Percentiles rank a stretch among this genome's conserved stretches.
phyloP scores from a whole-genome alignment of 2,329 filamentous ascomycete genomes.

The Triangularia setosa region DNA sequence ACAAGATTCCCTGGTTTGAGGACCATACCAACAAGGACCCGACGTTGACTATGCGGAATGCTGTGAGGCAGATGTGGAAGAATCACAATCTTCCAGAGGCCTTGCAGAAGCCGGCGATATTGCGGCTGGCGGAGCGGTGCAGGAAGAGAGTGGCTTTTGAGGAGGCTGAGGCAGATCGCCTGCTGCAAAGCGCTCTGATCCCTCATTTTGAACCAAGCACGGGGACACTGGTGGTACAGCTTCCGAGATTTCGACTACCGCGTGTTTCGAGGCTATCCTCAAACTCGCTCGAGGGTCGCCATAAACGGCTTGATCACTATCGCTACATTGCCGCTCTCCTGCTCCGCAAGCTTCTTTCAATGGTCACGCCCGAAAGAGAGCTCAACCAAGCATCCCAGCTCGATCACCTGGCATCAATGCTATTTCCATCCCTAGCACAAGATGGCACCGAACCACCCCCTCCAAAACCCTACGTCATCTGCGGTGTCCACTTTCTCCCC shows the following conservation, averaged over 20 bases:
- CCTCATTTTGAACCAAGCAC: conserved; percentile 44
- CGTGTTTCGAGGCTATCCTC: conserved; percentile 19
- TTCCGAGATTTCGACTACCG: conserved; percentile 36
- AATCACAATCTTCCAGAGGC: conserved; percentile 63
- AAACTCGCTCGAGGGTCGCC: conserved; percentile 22
- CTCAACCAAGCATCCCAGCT: conserved; percentile 42
- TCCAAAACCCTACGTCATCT: conserved; percentile 41
- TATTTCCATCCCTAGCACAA: conserved; percentile 45
- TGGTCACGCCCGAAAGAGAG: conserved; percentile 48
- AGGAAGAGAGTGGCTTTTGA: conserved; percentile 40
- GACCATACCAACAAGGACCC: conserved; percentile 78
- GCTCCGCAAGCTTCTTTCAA: conserved; percentile 45
- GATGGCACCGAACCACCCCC: conserved; percentile 14
- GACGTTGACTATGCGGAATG: conserved; percentile 75
- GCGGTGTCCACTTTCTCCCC: conserved; percentile 45
- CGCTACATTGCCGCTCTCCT: conserved; percentile 44
- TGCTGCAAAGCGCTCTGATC: conserved; percentile 47
- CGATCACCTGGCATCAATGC: conserved; percentile 41
- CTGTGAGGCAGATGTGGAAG: conserved; percentile 64
- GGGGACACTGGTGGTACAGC: conserved; percentile 45
- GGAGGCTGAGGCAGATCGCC: conserved; percentile 49
- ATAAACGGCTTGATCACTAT: conserved; percentile 34
- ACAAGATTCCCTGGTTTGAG: conserved; percentile 71
- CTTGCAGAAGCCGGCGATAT: conserved; percentile 60
- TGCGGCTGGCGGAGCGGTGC: conserved; percentile 55